These are phyloP conservation scores for Naganishia sp. DNA, from an alignment of 1,284 basidiomycete species.

Conservation along the genomic window DNA sequence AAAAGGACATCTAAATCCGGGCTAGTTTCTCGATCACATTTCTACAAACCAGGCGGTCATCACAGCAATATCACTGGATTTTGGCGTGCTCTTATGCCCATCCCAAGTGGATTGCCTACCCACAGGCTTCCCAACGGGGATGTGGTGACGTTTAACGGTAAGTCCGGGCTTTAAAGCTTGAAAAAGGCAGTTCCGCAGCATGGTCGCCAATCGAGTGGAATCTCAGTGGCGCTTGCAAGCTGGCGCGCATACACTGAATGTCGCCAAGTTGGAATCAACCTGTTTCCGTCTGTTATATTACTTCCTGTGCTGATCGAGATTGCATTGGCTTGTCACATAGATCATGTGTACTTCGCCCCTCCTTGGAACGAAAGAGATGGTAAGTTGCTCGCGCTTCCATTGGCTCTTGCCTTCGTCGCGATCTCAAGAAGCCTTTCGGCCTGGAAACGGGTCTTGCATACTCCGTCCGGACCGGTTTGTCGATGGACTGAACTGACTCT, in stretches of 20 bases:
- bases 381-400: conserved; percentile 45
- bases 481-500: no score
- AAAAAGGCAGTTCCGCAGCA: no score
- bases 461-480: background rate
- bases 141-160: conserved; percentile 48
- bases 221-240: no score
- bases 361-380: conserved; percentile 87
- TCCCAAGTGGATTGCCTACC: conserved; percentile 6
- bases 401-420: background rate
- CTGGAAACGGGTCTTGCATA: background rate
- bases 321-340: conserved; percentile 53
- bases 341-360: conserved; percentile 93
- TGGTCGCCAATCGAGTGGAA: no score
- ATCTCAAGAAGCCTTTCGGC: background rate
- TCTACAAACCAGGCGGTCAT: background rate
- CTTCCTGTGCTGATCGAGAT: background rate
- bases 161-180: conserved; percentile 21
- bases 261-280: background rate
- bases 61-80: background rate
- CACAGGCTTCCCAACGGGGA: conserved; percentile 49
- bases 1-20: conserved; percentile 6
- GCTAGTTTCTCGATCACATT: conserved; percentile 16
- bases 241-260: background rate
- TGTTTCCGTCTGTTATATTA: background rate
- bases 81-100: conserved; percentile 5